Percentiles rank a stretch among this genome's conserved stretches.
Evolutionary conservation across 345 rosid species (phyloP).

Genomic region (Physaria fendleri): DNA sequence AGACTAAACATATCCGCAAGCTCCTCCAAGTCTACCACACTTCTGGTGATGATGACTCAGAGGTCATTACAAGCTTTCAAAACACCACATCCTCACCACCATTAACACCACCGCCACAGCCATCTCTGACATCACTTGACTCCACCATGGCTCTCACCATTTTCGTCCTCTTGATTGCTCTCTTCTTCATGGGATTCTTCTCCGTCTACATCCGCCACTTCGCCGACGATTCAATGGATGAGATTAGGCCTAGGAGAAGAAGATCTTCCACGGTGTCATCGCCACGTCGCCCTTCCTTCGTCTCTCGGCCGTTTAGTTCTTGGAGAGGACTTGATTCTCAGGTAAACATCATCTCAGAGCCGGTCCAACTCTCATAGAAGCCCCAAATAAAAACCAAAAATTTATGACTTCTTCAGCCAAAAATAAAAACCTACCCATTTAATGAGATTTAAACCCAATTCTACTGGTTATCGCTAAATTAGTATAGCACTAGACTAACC

Average conservation of each 20-base stretch:
- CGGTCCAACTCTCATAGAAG: too few species aligned
- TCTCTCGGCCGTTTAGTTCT: neutral
- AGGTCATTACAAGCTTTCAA: constrained; percentile 2
- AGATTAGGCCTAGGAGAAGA: neutral
- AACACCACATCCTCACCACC: constrained; percentile 8
- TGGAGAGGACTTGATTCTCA: constrained; percentile 11
- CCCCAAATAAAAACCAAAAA: too few species aligned
- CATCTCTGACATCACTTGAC: constrained; percentile 23
- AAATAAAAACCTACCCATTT: too few species aligned
- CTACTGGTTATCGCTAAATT: too few species aligned
- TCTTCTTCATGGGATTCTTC: constrained; percentile 56
- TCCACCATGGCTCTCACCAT: constrained; percentile 43
- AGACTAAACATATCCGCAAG: constrained; percentile 1
- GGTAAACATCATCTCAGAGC: too few species aligned
- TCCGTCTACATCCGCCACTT: constrained; percentile 48
- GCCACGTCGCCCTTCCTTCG: neutral
- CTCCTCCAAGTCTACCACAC: constrained; percentile 7
- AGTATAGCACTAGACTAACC: too few species aligned
- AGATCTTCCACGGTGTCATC: neutral
- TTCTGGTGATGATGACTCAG: neutral
- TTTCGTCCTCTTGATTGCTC: constrained; percentile 41
- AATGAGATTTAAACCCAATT: too few species aligned
- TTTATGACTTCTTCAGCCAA: too few species aligned
- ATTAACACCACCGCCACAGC: neutral
- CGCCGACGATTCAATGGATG: constrained; percentile 16